Evolutionary conservation across 2,329 filamentous ascomycete genomes (phyloP).

Genomic region (Xylariaceae sp.): DNA sequence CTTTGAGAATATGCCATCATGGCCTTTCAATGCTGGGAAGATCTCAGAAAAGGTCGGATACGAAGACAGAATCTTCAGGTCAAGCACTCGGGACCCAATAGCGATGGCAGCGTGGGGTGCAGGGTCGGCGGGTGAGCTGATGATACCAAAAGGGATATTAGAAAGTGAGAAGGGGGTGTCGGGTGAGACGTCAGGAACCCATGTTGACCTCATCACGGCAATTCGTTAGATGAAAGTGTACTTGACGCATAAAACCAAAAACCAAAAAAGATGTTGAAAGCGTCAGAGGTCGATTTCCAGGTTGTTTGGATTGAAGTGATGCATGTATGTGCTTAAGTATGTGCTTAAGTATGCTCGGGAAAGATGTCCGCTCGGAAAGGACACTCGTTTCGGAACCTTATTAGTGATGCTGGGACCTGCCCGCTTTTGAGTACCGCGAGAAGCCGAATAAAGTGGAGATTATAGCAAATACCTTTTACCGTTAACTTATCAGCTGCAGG

Average conservation of each 20-base stretch:
- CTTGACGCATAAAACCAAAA: background rate
- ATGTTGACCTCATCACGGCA: conserved; percentile 31
- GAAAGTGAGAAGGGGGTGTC: conserved; percentile 66
- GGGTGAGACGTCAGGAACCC: conserved; percentile 40
- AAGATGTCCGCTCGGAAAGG: background rate
- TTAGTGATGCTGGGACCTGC: no score
- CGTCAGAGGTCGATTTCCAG: background rate
- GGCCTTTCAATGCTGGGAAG: conserved; percentile 49
- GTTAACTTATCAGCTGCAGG: background rate
- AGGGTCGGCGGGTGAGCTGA: conserved; percentile 61
- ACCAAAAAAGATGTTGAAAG: no score
- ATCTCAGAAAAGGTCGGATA: conserved; percentile 25
- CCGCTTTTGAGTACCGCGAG: no score
- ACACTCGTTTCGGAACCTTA: no score
- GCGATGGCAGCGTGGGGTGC: conserved; percentile 68
- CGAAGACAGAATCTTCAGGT: conserved; percentile 55
- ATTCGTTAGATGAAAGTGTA: background rate
- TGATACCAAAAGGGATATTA: conserved; percentile 84
- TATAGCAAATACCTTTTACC: no score
- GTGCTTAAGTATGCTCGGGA: no score
- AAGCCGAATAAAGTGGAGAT: no score
- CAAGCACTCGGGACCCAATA: conserved; percentile 72
- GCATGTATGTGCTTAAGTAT: no score
- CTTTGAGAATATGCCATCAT: conserved; percentile 64
- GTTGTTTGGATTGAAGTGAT: no score